Evolutionary conservation across 768 basidiomycete genomes (phyloP).

Genomic region (Podaxis sp.): DNA sequence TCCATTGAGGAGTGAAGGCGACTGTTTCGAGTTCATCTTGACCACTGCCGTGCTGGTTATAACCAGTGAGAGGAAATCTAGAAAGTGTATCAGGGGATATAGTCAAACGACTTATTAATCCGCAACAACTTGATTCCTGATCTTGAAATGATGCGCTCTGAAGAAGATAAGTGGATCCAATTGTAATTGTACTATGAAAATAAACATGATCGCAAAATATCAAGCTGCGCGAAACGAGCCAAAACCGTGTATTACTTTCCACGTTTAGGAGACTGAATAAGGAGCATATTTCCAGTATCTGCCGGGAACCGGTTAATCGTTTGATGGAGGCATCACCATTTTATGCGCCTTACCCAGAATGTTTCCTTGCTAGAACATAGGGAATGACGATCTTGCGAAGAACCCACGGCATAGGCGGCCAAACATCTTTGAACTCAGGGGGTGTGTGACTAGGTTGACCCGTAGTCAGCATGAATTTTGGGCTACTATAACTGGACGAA

Average conservation of each 20-base stretch:
- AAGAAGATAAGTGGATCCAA: too few relatives aligned
- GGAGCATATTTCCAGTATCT: constrained; percentile 11
- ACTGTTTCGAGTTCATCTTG: not conserved
- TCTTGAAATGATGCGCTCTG: too few relatives aligned
- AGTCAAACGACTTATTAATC: too few relatives aligned
- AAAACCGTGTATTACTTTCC: not conserved
- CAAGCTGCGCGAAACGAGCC: not conserved
- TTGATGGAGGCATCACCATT: not conserved
- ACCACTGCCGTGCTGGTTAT: not conserved
- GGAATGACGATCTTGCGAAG: constrained; percentile 8
- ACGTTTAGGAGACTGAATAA: not conserved
- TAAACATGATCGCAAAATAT: not conserved
- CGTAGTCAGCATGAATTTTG: not conserved
- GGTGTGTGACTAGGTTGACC: not conserved
- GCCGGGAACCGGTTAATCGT: not conserved
- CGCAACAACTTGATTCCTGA: too few relatives aligned
- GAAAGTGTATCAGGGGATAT: not conserved
- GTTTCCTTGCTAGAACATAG: constrained; percentile 2
- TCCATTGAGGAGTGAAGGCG: not conserved
- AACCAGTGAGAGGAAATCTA: not conserved
- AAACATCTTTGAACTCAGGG: constrained; percentile 2
- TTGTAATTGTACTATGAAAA: too few relatives aligned
- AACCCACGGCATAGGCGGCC: constrained; percentile 11
- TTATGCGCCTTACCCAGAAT: not conserved
- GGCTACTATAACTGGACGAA: not conserved